phyloP scores from a whole-genome alignment of 2,329 filamentous ascomycete genomes.

The Colletotrichum sp. region DNA sequence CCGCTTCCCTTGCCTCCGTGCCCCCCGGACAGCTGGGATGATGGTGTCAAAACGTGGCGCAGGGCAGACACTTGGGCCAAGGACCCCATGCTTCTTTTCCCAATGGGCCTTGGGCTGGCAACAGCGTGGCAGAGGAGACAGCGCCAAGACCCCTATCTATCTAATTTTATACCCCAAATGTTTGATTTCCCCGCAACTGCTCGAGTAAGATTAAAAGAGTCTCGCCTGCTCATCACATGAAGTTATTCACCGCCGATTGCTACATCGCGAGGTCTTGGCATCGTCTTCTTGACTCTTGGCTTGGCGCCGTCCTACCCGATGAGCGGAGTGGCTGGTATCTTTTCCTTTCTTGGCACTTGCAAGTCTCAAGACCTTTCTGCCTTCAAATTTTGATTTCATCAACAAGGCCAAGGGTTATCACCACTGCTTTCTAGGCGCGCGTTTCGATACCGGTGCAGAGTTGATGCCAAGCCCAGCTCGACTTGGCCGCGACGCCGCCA shows the following conservation, averaged over 20 bases:
- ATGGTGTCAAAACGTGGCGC: neutral
- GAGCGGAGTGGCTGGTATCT: neutral
- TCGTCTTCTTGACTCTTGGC: neutral
- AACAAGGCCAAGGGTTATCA: neutral
- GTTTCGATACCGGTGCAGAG: neutral
- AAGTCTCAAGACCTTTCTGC: neutral
- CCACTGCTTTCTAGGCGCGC: neutral
- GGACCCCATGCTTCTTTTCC: neutral
- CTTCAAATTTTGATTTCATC: neutral
- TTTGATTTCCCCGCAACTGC: constrained; percentile 6
- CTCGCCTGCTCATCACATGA: neutral
- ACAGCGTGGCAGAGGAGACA: neutral
- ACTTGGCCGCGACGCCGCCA: neutral
- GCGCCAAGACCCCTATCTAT: constrained; percentile 5
- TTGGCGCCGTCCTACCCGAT: neutral
- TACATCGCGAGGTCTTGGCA: constrained; percentile 7
- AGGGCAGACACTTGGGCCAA: neutral
- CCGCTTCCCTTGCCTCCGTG: neutral
- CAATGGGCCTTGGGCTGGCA: neutral
- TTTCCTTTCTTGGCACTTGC: neutral
- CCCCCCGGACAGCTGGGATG: neutral
- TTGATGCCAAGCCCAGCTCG: constrained; percentile 5
- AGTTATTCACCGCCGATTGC: neutral
- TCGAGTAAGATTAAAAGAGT: neutral
- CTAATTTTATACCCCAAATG: constrained; percentile 2